Base-by-base conservation (phyloP, 2,329 filamentous ascomycete species). In the Sporothrix globosa region DNA sequence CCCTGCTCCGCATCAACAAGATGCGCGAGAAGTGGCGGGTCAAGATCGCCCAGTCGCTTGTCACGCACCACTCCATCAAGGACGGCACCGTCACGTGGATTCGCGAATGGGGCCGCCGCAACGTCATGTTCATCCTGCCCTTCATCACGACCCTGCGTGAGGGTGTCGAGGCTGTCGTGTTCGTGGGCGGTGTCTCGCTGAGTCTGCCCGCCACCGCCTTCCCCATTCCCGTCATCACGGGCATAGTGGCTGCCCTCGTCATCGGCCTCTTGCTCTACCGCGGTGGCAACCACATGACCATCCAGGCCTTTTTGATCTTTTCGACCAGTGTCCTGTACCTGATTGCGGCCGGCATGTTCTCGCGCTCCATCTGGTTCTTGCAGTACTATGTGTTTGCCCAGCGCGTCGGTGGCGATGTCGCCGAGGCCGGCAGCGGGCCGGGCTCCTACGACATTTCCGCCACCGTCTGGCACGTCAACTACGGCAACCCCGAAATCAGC, bases 61-160 rank as follows among this genome's bases (percentile, higher is more conserved):
- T 91, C 74, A 78, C 77, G 1, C 73, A 83, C 71, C 78, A 78
- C 53, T 82, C 85, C 19, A n/a, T 73, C 58, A 66, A 65, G 63
- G 56, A 27, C 58, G 82, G 75, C n/a, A 54, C 53, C 30, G 3
- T 63, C 17, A 41, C 21, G 24, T 81, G 82, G 76, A 67, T 93
- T 73, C 91, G 91, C 24, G 90, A 94, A 79, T 72, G 71, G 69
- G 63, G 68, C 39, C 74, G 74, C 69, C 93, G 91, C 79, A 96
- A 97, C 77, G 88, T 90, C 76, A 92, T 97, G 91, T 96, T 96
- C 78, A 80, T 92, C 60, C 82, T 97, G 69, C 93, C 93, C 0
- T 96, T 97, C 80, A 85, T 97, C 77, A 97, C 93, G 0, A 91
- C 96, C n/a, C 81, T 97, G 17, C 85, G 93, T 48, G 93, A 97